These are phyloP conservation scores for Petunia axillaris DNA, from an alignment of 257 asterid species.

Conservation along the genomic window DNA sequence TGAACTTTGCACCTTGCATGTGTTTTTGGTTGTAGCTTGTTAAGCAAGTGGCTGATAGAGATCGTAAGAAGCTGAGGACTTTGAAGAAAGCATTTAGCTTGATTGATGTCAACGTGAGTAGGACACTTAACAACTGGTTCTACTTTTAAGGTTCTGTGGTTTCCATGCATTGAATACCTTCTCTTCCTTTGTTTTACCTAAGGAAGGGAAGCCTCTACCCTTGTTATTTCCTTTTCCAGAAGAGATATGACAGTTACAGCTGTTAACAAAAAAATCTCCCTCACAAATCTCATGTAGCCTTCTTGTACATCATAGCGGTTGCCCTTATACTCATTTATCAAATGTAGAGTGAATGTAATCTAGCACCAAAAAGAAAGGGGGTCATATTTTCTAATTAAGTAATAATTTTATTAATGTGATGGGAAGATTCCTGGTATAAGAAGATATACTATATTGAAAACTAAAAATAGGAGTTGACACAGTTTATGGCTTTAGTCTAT, in stretches of 20 bases:
- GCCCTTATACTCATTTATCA: neutral
- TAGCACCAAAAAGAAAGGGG: conserved; percentile 11
- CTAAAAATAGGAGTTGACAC: conserved; percentile 20
- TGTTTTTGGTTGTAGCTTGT: conserved; percentile 62
- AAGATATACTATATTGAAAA: neutral
- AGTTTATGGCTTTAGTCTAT: neutral
- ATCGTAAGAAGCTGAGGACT: conserved; percentile 67
- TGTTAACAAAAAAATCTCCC: neutral
- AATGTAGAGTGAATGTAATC: neutral
- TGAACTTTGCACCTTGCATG: neutral
- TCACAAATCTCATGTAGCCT: neutral
- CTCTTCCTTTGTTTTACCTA: conserved; percentile 1
- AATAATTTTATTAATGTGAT: neutral
- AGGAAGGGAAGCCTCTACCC: neutral
- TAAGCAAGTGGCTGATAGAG: conserved; percentile 88
- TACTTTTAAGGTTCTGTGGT: neutral
- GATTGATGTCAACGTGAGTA: conserved; percentile 71
- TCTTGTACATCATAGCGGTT: neutral
- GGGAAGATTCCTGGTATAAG: neutral
- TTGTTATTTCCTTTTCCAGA: conserved; percentile 19
- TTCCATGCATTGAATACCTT: neutral
- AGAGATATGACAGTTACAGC: neutral
- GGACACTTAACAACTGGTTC: conserved; percentile 23
- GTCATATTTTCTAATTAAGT: neutral
- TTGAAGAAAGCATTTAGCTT: conserved; percentile 82